Evolutionary conservation across 192 early-diverging fungal species (phyloP).

Genomic region (Coemansia nantahalensis): DNA sequence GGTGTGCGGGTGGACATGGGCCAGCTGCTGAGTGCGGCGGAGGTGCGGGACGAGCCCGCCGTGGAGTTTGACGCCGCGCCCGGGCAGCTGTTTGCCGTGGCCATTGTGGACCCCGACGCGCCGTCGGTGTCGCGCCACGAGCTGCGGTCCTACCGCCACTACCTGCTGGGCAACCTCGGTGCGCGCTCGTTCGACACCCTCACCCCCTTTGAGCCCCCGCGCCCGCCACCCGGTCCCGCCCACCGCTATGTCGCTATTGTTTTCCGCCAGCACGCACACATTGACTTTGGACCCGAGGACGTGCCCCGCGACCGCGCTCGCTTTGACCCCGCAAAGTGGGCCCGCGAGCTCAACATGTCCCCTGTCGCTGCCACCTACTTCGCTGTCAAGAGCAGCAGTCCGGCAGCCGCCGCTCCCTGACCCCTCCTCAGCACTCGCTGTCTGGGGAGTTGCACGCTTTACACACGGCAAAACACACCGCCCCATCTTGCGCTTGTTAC

Average conservation of each 20-base stretch:
- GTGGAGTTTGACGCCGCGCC: conserved; percentile 30
- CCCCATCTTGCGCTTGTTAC: no score
- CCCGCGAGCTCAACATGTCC: conserved; percentile 16
- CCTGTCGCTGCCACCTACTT: conserved; percentile 37
- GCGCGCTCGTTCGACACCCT: conserved; percentile 7
- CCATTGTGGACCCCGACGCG: conserved; percentile 35
- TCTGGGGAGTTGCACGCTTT: no score
- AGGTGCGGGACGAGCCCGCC: conserved; percentile 17
- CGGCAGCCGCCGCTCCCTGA: no score
- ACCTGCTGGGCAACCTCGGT: conserved; percentile 27
- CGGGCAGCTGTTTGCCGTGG: conserved; percentile 18
- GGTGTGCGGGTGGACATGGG: conserved; percentile 17
- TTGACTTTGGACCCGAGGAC: conserved; percentile 7
- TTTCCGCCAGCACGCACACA: conserved; percentile 14
- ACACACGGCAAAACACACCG: no score
- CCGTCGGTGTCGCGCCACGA: conserved; percentile 23
- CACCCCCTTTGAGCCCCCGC: conserved; percentile 14
- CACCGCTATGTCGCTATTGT: conserved; percentile 29
- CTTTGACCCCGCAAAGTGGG: conserved; percentile 34
- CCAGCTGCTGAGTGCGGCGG: conserved; percentile 23
- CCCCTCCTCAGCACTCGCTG: no score
- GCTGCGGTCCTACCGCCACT: conserved; percentile 33
- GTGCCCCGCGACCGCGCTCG: conserved; percentile 25
- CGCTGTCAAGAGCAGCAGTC: conserved; percentile 15
- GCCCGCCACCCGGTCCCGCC: conserved; percentile 14